Base-by-base conservation (phyloP, 2,329 filamentous ascomycete genomes). In the Colletotrichum tanaceti region DNA sequence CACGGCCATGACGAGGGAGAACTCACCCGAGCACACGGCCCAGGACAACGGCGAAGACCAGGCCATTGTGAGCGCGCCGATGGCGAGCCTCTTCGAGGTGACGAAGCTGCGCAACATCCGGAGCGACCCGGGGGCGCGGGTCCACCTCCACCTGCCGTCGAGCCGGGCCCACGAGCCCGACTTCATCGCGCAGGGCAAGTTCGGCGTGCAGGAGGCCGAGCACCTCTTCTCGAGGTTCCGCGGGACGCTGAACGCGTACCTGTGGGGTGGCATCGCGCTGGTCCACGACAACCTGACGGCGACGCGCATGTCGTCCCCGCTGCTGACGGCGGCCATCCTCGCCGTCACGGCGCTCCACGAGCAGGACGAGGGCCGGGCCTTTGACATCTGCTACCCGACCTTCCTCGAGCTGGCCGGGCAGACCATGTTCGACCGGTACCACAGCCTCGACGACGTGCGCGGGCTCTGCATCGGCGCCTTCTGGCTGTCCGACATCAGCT, bases 381-480 rank as follows among this genome's bases (percentile, higher is more conserved):
- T 89, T 65, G 85, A 86, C 57, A 78, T 80, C 2, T 89, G 87
- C 73, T 89, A 87, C 73, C 81, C 81, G 61, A 85, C 89, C 68
- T 89, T 90, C 71, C 82, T 87, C 1, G 81, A 84, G 4, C 81
- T 90, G 2, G 85, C 89, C 52, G 85, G 86, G 18, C 83, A 80
- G 38, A 85, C 86, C 67, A 86, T 89, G 74, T 86, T 90, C 70
- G 85, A 87, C 47, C 82, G 76, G 0, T 76, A 77, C 52, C 76
- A 89, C 54, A 86, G 84, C 14, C 75, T 87, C 18, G 88, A 90
- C 70, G 85, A 87, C 65, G 82, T 90, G 44, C 84, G 87, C 7
- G 89, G 84, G 0, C 81, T 90, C 4, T 89, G 86, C 70, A 86
- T 90, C 28, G 89, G 86, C 4, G 87, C 88, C 1, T 90, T 90